Evolutionary conservation across 148 eudicot genomes (phyloP), one percentile per base, ranked within the genome.

Genomic region (Nepenthes gracilis): DNA sequence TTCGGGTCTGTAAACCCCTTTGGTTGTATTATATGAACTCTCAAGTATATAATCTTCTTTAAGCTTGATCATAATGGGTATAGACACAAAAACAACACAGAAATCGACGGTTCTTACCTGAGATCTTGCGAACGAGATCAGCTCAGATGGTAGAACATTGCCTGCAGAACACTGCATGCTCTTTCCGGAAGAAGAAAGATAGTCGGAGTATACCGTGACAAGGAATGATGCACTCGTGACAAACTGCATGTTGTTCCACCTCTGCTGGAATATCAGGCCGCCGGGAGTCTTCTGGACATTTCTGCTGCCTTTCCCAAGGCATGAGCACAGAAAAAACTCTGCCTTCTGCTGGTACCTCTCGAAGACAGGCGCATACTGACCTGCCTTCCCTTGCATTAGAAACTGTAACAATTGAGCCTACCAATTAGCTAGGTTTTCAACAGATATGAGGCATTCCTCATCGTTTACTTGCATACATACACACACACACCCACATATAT

Each of bases 201-300:
- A 93, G 70, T 93, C 98, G 5, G 98, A 88, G 84, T 93, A 93
- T 50, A 75, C 89, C 33, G 89, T 79, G 37, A 76, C 62, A 52
- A 93, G 95, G 81, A 93, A 93, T 2, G 96, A 84, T n/a, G 99
- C 95, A 65, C 95, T 76, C 12, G 97, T 94, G 23, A 94, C 99
- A 69, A 89, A 94, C 80, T 94, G 99, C 82, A 94, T 35, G 63
- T 94, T 94, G 79, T 93, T 93, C 98, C 98, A 93, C 60, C 95
- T 86, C 73, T 93, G 98, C 36, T 87, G 78, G 80, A 78, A 88
- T 33, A 93, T 84, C 13, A 93, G 80, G 35, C 98, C 98, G 56
- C 96, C 98, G 0, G 98, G 98, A 6, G 96, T 88, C 69, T 82
- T 93, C 66, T 88, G 96, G 36, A 81, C 92, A 23, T 78, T 93